Base-by-base conservation (phyloP, 169 alveolate genomes). In the Cryptosporidium sp. region DNA sequence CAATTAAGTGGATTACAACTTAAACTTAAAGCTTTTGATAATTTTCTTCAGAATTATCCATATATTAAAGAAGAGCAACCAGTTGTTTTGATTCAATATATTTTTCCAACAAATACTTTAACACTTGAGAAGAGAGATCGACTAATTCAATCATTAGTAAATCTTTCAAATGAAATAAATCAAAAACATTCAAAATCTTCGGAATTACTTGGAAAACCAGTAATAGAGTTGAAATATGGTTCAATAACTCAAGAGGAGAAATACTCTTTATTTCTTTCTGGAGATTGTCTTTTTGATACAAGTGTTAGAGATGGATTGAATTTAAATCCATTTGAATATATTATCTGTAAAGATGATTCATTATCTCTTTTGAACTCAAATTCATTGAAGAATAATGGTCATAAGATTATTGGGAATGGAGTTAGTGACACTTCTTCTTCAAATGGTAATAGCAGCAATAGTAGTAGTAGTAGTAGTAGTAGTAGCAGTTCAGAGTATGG, bases 271-370 rank as follows among this genome's bases (percentile, higher is more conserved):
- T 93, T 94, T 73, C 86, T 68, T 31, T 94, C 94, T 2, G 94
- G 96, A 1, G 96, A 95, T 89, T 93, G 95, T 75, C 91, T 93
- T 33, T 71, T 95, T 72, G 96, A 94, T 87, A 93, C 96, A 18
- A 86, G 93, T 73, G 93, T 95, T 60, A 91, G 96, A 23, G 96
- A 94, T 18, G 97, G 97, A 6, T 80, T 95, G 7, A 95, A 95
- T 80, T 60, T 95, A 44, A 67, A 93, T 44, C 95, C 95, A n/a
- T 75, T 93, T 45, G 95, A 93, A 62, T 93, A 93, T 91, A 73
- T 73, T 39, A 35, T 68, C 3, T 73, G 86, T 29, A 73, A 73
- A 23, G 86, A 73, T 35, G 72, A 53, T 6, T 73, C 86, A n/a
- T 14, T 73, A 21, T 48, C 37, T 33, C 26, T 58, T 10, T 37